Percentiles rank a stretch among this genome's conserved stretches.
Evolutionary conservation across 768 basidiomycete species (phyloP).

Genomic region (Phylloporus sp.): DNA sequence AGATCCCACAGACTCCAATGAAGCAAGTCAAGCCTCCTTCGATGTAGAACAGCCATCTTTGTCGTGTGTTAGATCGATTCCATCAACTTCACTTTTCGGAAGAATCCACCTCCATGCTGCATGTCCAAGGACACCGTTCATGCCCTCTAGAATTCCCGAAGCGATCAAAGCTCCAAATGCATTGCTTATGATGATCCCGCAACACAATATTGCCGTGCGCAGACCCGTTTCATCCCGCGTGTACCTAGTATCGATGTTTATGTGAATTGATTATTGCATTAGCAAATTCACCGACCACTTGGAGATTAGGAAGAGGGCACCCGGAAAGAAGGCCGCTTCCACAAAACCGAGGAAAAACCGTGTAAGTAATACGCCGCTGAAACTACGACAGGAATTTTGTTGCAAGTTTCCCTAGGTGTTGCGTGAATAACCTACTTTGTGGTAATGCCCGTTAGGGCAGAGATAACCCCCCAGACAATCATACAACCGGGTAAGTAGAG

Average conservation of each 20-base stretch:
- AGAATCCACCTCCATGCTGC: constrained; percentile 47
- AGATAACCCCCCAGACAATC: constrained; percentile 67
- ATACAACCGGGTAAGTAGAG: constrained; percentile 63
- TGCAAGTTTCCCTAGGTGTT: neutral
- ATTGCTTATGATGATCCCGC: constrained; percentile 50
- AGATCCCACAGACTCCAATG: constrained; percentile 42
- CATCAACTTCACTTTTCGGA: constrained; percentile 4
- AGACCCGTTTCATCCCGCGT: constrained; percentile 42
- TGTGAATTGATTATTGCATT: constrained; percentile 29
- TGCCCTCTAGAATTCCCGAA: constrained; percentile 42
- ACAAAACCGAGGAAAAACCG: constrained; percentile 56
- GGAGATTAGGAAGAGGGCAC: constrained; percentile 38
- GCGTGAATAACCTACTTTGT: constrained; percentile 23
- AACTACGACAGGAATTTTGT: constrained; percentile 27
- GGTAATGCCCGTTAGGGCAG: constrained; percentile 40
- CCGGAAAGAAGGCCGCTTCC: constrained; percentile 47
- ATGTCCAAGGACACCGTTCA: constrained; percentile 47
- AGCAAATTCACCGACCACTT: constrained; percentile 30
- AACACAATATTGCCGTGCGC: constrained; percentile 44
- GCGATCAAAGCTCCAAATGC: constrained; percentile 53
- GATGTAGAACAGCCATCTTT: constrained; percentile 47
- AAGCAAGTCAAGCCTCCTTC: constrained; percentile 44
- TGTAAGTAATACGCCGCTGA: constrained; percentile 38
- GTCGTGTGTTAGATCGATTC: constrained; percentile 9
- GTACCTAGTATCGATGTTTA: constrained; percentile 35